Evolutionary conservation across 352 stramenopile species (phyloP).

Genomic region (Phytophthora ohioensis): DNA sequence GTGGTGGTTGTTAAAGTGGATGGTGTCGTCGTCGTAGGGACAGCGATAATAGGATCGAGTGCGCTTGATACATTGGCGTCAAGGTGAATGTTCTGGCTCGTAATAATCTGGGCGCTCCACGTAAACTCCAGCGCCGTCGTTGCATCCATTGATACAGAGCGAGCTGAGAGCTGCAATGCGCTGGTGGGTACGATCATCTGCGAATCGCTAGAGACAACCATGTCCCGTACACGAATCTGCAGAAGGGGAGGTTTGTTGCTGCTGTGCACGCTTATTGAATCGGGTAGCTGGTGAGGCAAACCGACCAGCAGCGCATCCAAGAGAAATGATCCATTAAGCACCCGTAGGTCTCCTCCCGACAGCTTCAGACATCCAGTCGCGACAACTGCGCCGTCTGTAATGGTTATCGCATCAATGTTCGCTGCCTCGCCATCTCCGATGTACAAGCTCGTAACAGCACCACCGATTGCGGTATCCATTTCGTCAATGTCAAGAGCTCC

Average conservation of each 20-base stretch:
- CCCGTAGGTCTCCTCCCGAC: slow-evolving; percentile 45
- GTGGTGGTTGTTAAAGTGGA: slow-evolving; percentile 7
- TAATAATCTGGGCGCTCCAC: slow-evolving; percentile 51
- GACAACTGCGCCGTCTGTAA: slow-evolving; percentile 61
- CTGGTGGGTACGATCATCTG: slow-evolving; percentile 53
- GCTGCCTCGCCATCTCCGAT: slow-evolving; percentile 30
- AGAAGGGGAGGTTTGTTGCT: slow-evolving; percentile 35
- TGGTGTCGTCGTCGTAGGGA: slow-evolving; percentile 15
- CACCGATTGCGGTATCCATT: slow-evolving; percentile 46
- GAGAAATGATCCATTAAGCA: slow-evolving; percentile 62
- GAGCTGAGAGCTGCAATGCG: slow-evolving; percentile 44
- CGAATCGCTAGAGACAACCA: slow-evolving; percentile 53
- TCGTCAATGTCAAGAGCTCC: slow-evolving; percentile 31
- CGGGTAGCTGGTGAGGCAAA: slow-evolving; percentile 19
- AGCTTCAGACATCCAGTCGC: slow-evolving; percentile 46
- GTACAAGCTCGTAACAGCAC: slow-evolving; percentile 58
- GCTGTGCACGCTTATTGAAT: slow-evolving; percentile 34
- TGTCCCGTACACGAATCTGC: slow-evolving; percentile 47
- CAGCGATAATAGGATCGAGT: slow-evolving; percentile 30
- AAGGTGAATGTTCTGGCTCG: slow-evolving; percentile 55
- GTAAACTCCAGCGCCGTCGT: slow-evolving; percentile 53
- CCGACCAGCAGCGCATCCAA: slow-evolving; percentile 49
- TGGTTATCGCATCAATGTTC: slow-evolving; percentile 50
- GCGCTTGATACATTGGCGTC: slow-evolving; percentile 59
- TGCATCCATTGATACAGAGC: slow-evolving; percentile 64